Percentiles rank a stretch among this genome's conserved stretches.
Evolutionary conservation across 2,329 filamentous ascomycete species (phyloP).

Genomic region (Fusarium agapanthi): DNA sequence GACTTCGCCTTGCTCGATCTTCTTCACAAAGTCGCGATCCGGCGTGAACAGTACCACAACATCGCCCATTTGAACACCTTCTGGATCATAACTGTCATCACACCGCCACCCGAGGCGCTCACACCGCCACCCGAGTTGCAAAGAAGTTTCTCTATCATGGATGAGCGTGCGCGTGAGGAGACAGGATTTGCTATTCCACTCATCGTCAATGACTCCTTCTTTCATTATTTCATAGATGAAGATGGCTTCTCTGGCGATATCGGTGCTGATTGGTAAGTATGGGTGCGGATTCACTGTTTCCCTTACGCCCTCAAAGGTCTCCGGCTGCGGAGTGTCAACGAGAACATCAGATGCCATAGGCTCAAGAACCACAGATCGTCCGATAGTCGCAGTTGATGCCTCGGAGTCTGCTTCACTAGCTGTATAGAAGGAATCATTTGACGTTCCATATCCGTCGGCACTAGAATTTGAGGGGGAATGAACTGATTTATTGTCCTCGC

Average conservation of each 20-base stretch:
- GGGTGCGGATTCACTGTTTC: background rate
- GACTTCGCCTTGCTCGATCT: background rate
- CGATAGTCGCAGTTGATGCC: background rate
- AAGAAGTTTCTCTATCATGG: rapidly evolving
- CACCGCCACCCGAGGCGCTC: background rate
- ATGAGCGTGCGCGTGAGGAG: background rate
- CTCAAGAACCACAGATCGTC: background rate
- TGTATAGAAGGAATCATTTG: background rate
- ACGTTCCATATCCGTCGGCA: background rate
- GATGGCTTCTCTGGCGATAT: background rate
- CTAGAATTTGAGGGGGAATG: background rate
- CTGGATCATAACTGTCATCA: background rate
- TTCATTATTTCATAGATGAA: background rate
- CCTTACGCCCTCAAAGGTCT: rapidly evolving
- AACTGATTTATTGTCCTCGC: background rate
- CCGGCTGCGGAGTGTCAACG: rapidly evolving
- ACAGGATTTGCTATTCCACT: background rate
- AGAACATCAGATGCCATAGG: rapidly evolving
- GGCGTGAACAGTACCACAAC: background rate
- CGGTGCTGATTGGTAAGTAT: rapidly evolving
- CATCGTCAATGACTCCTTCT: background rate
- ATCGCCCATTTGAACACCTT: rapidly evolving
- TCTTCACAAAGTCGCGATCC: background rate
- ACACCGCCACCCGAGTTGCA: background rate
- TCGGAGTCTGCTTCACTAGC: rapidly evolving